phyloP scores from a whole-genome alignment of 305 asterid species.

The Fraxinus paxiana region DNA sequence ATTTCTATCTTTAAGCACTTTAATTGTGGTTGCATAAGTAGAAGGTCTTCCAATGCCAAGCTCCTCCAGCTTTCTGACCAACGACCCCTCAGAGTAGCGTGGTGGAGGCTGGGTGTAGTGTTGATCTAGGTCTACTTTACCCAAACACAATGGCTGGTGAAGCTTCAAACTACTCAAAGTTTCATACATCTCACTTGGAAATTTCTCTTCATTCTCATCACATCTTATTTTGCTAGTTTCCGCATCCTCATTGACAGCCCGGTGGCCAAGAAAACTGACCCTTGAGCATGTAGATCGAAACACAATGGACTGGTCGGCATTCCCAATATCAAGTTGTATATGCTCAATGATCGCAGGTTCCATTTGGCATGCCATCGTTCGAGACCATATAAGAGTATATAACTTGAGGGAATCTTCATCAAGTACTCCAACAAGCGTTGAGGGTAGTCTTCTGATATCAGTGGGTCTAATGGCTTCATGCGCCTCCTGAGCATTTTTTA shows the following conservation, averaged over 20 bases:
- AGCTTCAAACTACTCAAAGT: slow-evolving; percentile 48
- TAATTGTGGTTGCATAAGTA: slow-evolving; percentile 79
- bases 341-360: slow-evolving; percentile 66
- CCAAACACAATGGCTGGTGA: slow-evolving; percentile 50
- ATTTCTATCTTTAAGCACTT: slow-evolving; percentile 81
- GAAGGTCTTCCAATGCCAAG: slow-evolving; percentile 98
- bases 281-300: slow-evolving; percentile 66
- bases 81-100: slow-evolving; percentile 72
- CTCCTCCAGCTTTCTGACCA: slow-evolving; percentile 84
- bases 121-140: slow-evolving; percentile 54
- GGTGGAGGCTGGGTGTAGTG: slow-evolving; percentile 76
- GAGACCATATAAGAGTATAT: slow-evolving; percentile 79
- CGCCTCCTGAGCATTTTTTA: slow-evolving; percentile 92
- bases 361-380: slow-evolving; percentile 91
- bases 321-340: slow-evolving; percentile 68
- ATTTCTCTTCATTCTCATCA: slow-evolving; percentile 38
- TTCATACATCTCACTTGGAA: slow-evolving; percentile 38
- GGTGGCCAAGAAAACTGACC: slow-evolving; percentile 61
- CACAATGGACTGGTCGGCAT: slow-evolving; percentile 48
- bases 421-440: slow-evolving; percentile 59
- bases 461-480: slow-evolving; percentile 98
- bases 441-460: slow-evolving; percentile 68
- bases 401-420: slow-evolving; percentile 77
- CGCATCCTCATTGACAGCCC: slow-evolving; percentile 60
- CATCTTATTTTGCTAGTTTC: slow-evolving; percentile 39